phyloP scores from a whole-genome alignment of 345 rosid species.

The Sonneratia alba region DNA sequence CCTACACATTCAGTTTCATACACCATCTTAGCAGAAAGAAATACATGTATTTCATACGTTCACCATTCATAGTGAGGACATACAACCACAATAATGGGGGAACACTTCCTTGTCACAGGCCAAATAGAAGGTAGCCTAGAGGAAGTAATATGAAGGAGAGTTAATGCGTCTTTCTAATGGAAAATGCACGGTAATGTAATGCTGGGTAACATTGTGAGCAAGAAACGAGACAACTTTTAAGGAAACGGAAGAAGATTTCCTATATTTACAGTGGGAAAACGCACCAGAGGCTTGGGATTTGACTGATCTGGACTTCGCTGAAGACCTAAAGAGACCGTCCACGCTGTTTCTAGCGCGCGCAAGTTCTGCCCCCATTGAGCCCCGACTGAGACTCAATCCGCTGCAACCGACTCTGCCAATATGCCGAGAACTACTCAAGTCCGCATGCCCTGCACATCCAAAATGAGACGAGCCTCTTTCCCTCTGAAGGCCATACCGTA shows the following conservation, averaged over 20 bases:
- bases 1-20: slow-evolving; percentile 27
- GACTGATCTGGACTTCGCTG: slow-evolving; percentile 48
- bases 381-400: slow-evolving; percentile 26
- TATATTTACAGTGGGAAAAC: slow-evolving; percentile 13
- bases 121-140: not conserved
- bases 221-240: not conserved
- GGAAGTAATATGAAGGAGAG: not conserved
- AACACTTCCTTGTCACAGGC: not conserved
- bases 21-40: not conserved
- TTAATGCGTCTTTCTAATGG: not conserved
- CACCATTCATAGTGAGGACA: not conserved
- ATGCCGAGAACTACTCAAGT: slow-evolving; percentile 21
- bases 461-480: slow-evolving; percentile 18
- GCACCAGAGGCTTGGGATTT: slow-evolving; percentile 66
- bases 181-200: not conserved
- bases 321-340: slow-evolving; percentile 27
- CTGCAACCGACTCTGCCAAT: slow-evolving; percentile 17
- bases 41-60: not conserved
- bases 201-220: not conserved
- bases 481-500: slow-evolving; percentile 27
- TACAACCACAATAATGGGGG: not conserved
- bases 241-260: not conserved
- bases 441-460: slow-evolving; percentile 15
- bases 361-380: slow-evolving; percentile 55
- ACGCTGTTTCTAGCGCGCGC: slow-evolving; percentile 34